These are phyloP conservation scores for Aureobasidium melanogenum DNA, from an alignment of 2,329 filamentous ascomycete genomes.

Conservation along the genomic window DNA sequence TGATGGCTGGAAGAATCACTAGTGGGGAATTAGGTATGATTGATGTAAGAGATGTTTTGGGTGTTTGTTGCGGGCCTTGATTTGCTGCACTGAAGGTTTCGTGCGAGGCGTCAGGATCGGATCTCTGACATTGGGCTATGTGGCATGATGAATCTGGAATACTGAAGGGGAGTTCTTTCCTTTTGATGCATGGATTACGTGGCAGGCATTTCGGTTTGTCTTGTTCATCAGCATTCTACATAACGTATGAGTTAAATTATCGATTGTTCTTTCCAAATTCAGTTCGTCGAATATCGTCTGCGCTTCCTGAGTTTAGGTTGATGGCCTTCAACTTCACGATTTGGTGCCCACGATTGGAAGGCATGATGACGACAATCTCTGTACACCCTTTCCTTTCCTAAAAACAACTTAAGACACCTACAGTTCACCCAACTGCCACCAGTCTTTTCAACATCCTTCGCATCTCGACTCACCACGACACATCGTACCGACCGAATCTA, in stretches of 20 bases:
- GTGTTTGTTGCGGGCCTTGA: constrained; percentile 14
- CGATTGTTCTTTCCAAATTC: not conserved
- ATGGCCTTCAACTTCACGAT: not conserved
- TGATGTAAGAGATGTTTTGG: constrained; percentile 15
- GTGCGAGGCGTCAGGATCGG: not conserved
- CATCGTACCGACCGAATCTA: too few species aligned
- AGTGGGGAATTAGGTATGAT: constrained; percentile 7
- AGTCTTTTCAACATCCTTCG: too few species aligned
- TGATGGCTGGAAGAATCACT: constrained; percentile 24
- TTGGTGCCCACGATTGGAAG: not conserved
- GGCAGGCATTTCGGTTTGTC: not conserved
- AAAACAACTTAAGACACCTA: too few species aligned
- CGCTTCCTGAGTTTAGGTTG: not conserved
- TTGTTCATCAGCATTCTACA: not conserved
- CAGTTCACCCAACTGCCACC: too few species aligned
- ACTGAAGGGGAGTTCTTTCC: not conserved
- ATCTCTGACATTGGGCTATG: not conserved
- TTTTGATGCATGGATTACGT: not conserved
- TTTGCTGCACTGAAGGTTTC: not conserved
- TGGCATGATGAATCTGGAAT: not conserved
- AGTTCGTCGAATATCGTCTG: not conserved
- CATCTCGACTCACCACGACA: not conserved
- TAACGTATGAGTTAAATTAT: not conserved
- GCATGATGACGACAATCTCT: not conserved
- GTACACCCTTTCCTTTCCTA: not conserved